Percentiles rank a stretch among this genome's conserved stretches.
Evolutionary conservation across 2,329 filamentous ascomycete species (phyloP).

Genomic region (Chrysoporthe deuterocubensis): DNA sequence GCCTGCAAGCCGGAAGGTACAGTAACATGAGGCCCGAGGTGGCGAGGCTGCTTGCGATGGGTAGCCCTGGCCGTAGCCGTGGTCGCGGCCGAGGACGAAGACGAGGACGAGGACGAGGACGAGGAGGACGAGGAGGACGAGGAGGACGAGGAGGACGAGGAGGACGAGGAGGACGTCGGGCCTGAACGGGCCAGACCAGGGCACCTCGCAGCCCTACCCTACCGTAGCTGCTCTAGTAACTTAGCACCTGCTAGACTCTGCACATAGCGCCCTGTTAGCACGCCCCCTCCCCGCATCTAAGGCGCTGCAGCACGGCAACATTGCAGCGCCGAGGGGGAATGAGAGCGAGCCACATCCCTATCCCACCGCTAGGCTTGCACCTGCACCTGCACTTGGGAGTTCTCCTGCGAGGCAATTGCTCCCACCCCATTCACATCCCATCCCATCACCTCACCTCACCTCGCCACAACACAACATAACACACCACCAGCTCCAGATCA

Average conservation of each 20-base stretch:
- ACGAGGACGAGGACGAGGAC: too few relatives aligned
- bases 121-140: too few relatives aligned
- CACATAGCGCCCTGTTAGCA: not conserved
- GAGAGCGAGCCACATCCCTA: conserved; percentile 3
- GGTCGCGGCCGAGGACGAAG: not conserved
- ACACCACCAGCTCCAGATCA: not conserved
- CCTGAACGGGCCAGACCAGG: not conserved
- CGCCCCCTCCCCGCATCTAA: not conserved
- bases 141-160: too few relatives aligned
- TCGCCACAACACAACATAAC: not conserved
- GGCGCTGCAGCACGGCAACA: not conserved
- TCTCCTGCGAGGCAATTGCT: not conserved
- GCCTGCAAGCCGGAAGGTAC: not conserved
- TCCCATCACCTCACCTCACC: conserved; percentile 14
- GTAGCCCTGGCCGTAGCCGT: not conserved
- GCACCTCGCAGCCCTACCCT: not conserved
- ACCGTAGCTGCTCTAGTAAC: not conserved
- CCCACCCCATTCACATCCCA: not conserved
- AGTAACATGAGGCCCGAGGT: not conserved
- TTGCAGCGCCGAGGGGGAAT: not conserved
- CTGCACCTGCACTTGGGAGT: not conserved
- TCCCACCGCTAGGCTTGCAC: not conserved
- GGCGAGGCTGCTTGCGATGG: not conserved
- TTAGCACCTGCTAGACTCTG: not conserved
- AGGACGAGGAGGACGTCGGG: not conserved